Evolutionary conservation across 202 grass and related monocot genomes (phyloP), one percentile per base, ranked within the genome.

Genomic region (Schoenoplectus triqueter): DNA sequence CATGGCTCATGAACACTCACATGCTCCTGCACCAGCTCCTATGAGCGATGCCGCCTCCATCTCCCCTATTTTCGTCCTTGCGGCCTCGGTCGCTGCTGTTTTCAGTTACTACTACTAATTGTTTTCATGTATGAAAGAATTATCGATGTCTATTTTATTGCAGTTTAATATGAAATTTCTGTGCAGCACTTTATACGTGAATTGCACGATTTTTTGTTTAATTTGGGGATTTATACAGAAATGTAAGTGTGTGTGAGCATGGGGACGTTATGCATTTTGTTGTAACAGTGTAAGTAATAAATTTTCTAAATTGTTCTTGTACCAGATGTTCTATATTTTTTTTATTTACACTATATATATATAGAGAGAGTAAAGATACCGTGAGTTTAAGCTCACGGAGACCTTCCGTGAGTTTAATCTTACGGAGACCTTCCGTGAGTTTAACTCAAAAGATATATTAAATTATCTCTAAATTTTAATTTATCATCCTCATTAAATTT

Each of bases 21-120:
- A 7, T 74, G n/a, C 79, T 22, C 59, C 59, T 6, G 41, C 61
- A 3, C 79, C 79, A 1, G 3, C 59, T 79, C 75, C 50, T 49
- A 21, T 44, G 0, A 52, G 19, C 3, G 71, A 5, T 6, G 60
- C 79, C 15, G 42, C 79, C 79, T 66, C 79, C 41, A 82, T 82
- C 40, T 49, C 79, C 22, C 42, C 79, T 7, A 42, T 41, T 66
- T 66, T 66, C 3, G 17, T 21, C 42, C 42, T 82, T 13, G 39
- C 51, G 0, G 64, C 79, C 8, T 82, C 65, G 17, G 79, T 49
- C 0, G 79, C 61, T 39, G 60, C 45, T 44, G 7, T 57, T 9
- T 82, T 82, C 7, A 18, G 44, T 20, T 82, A 51, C 59, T 62
- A 65, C 18, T 64, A 22, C 41, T 82, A 82, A 79, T 78, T 78